Base-by-base conservation (phyloP, 1,284 basidiomycete species). In the Neotropicomus parvogracilis region DNA sequence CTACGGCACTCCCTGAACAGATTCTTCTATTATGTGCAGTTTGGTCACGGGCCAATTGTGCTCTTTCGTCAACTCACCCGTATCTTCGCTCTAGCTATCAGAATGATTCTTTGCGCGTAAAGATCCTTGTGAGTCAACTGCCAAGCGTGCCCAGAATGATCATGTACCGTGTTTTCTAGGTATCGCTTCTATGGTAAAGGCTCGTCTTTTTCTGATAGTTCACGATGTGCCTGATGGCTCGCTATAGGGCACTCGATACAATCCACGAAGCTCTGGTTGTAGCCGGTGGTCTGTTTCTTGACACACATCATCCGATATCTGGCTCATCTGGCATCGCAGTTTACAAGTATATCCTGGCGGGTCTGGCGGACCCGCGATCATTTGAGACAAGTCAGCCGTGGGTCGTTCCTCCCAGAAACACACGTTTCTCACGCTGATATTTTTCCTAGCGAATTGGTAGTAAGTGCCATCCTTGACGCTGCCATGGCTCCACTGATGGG, bases 211-310 rank as follows among this genome's bases (percentile, higher is more conserved):
- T 9, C 12, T 39, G n/a, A n/a, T 10, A 2, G n/a, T 26, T 17
- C 2, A 1, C 20, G 13, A 19, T 4, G 10, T 20, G 20, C 12
- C 20, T 13, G 19, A 49, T 14, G 2, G 3, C 17, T 34, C 7
- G 1, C 10, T 6, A 14, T 9, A 51, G 50, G 50, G 21, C 12
- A 5, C 8, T 51, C 2, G 35, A 40, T 20, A 50, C 46, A 16
- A 19, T 44, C 3, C 47, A 51, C 8, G 41, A 50, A 37, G 38
- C 37, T 14, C 13, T 51, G 17, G 16, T 9, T 12, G 5, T 50
- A 12, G 7, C 37, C 13, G 50, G 47, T 6, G 32, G 50, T 51
- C 4, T 8, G 39, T 33, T 5, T 27, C 26, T 44, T 6, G 4
- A 9, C 10, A 21, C 6, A 3, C 27, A 17, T 4, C 10, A 24